Evolutionary conservation across 148 eudicot species (phyloP).

Genomic region (Drosera capensis): DNA sequence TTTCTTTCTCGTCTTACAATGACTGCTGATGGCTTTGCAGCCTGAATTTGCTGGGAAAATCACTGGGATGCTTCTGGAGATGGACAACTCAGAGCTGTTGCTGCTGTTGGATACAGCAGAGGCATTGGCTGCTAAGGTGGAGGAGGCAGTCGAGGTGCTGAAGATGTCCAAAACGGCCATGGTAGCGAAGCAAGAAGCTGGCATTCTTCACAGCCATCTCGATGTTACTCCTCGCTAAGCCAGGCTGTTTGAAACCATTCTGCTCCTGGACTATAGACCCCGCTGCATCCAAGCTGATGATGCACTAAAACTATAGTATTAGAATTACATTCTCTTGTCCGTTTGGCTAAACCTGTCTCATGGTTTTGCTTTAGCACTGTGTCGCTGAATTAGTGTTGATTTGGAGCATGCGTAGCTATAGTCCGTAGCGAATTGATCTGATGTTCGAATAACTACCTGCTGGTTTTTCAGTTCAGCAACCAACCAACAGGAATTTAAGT

Average conservation of each 20-base stretch:
- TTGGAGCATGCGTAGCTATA: no score
- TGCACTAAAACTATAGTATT: no score
- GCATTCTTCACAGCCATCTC: constrained; percentile 21
- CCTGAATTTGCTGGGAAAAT: constrained; percentile 65
- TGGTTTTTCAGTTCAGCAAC: no score
- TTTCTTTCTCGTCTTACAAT: neutral
- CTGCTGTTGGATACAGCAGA: constrained; percentile 55
- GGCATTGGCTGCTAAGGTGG: constrained; percentile 39
- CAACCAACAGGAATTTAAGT: no score
- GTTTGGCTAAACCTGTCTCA: no score
- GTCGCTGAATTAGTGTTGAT: no score
- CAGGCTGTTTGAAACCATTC: neutral
- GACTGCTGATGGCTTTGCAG: constrained; percentile 13
- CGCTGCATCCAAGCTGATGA: no score
- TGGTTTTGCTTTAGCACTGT: no score
- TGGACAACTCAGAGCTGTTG: constrained; percentile 64
- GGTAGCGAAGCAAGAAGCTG: constrained; percentile 25
- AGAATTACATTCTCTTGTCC: no score
- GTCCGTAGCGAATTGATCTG: no score
- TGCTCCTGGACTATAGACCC: neutral
- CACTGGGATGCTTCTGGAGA: constrained; percentile 82
- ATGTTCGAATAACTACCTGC: no score
- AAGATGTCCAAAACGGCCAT: constrained; percentile 29
- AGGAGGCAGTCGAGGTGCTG: constrained; percentile 56
- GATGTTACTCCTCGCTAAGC: constrained; percentile 47